Evolutionary conservation across 192 early-diverging fungal species (phyloP).

Genomic region (Physocladia obscura): DNA sequence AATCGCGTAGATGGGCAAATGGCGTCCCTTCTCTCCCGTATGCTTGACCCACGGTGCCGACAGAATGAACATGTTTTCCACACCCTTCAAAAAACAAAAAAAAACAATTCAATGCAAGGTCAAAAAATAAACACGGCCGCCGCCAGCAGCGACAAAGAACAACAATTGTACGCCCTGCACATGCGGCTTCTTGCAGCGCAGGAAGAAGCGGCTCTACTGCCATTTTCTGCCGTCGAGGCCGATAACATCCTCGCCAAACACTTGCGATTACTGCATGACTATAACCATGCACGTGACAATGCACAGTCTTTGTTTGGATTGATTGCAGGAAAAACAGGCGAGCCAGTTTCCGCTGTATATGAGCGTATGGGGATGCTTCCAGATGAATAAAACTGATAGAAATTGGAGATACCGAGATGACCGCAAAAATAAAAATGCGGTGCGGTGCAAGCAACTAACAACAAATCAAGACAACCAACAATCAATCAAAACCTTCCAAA

Average conservation of each 20-base stretch:
- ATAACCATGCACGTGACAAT: constrained; percentile 14
- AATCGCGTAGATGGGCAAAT: constrained; percentile 77
- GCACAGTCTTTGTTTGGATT: constrained; percentile 19
- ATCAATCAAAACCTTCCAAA: no score
- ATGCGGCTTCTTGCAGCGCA: no score
- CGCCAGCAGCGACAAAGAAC: no score
- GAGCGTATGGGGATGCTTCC: neutral
- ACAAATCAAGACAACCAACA: no score
- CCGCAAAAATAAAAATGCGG: no score
- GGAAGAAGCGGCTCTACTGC: no score
- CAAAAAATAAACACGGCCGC: no score
- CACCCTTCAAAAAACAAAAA: no score
- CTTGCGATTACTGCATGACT: neutral
- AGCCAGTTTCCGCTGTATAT: constrained; percentile 3
- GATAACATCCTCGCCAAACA: neutral
- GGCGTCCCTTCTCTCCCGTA: constrained; percentile 62
- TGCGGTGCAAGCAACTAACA: no score
- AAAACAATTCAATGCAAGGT: no score
- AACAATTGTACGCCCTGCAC: no score
- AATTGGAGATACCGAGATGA: no score
- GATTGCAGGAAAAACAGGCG: constrained; percentile 14
- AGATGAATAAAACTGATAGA: constrained; percentile 14
- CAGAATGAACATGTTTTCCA: constrained; percentile 74
- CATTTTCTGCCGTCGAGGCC: neutral
- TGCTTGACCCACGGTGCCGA: constrained; percentile 74